phyloP scores from a whole-genome alignment of 2,329 filamentous ascomycete species.

The Pseudocercospora macadamiae region DNA sequence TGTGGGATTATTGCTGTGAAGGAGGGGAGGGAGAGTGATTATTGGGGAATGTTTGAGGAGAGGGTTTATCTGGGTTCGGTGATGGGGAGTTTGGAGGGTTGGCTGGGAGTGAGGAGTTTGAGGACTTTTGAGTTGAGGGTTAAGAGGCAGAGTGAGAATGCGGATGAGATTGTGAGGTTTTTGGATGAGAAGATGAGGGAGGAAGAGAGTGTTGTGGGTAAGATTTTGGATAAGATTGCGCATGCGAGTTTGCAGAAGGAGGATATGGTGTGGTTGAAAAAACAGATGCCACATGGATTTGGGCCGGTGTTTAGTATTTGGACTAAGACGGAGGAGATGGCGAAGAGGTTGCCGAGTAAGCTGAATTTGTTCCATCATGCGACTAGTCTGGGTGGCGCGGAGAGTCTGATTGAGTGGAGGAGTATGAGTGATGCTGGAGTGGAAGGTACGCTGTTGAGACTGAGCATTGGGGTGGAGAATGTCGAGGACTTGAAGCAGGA shows the following conservation, averaged over 20 bases:
- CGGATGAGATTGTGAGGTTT: constrained; percentile 72
- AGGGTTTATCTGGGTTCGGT: constrained; percentile 78
- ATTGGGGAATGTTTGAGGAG: constrained; percentile 65
- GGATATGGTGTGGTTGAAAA: constrained; percentile 68
- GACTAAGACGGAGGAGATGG: constrained; percentile 63
- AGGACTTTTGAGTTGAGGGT: constrained; percentile 86
- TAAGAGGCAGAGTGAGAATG: constrained; percentile 71
- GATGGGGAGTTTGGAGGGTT: constrained; percentile 87
- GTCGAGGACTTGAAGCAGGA: constrained; percentile 83
- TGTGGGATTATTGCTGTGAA: constrained; percentile 76
- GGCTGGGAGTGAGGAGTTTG: constrained; percentile 85
- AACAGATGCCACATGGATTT: constrained; percentile 90
- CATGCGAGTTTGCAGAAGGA: constrained; percentile 82
- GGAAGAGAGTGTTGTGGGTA: constrained; percentile 41
- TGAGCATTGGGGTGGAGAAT: constrained; percentile 86
- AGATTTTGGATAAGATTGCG: constrained; percentile 63
- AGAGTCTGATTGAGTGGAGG: constrained; percentile 96
- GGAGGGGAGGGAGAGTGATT: constrained; percentile 54
- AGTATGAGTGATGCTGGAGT: constrained; percentile 79
- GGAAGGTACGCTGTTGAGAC: constrained; percentile 71
- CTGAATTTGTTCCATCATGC: constrained; percentile 88
- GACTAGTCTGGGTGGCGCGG: constrained; percentile 89
- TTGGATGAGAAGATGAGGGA: constrained; percentile 56
- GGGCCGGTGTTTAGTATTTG: constrained; percentile 84
- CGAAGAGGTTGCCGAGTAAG: constrained; percentile 74